Evolutionary conservation across 768 basidiomycete species (phyloP).

Genomic region (Agaricus sinodeliciosus): DNA sequence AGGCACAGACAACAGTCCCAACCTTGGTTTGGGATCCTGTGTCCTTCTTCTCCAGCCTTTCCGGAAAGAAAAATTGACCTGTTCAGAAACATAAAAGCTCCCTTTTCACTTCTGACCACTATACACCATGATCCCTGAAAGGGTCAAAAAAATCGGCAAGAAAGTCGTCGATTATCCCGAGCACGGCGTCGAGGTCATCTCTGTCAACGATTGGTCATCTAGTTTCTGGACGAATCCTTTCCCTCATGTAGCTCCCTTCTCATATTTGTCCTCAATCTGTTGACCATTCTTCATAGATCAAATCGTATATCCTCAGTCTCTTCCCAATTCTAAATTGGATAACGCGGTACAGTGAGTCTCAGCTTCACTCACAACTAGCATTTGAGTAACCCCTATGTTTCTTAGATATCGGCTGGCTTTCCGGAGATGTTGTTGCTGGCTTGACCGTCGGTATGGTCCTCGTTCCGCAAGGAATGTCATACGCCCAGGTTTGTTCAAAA

Average conservation of each 20-base stretch:
- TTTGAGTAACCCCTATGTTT: slow-evolving; percentile 1
- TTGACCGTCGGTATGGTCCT: slow-evolving; percentile 93
- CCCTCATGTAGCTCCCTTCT: slow-evolving; percentile 35
- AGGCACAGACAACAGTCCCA: too few relatives aligned
- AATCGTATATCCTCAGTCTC: slow-evolving; percentile 59
- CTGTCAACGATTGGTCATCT: slow-evolving; percentile 48
- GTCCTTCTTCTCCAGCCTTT: neutral
- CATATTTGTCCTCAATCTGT: neutral
- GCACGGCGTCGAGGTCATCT: slow-evolving; percentile 49
- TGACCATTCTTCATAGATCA: slow-evolving; percentile 32
- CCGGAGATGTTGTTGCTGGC: slow-evolving; percentile 85
- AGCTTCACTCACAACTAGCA: neutral
- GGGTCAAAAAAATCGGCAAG: slow-evolving; percentile 47
- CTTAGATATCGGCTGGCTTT: slow-evolving; percentile 70
- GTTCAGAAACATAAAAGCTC: neutral
- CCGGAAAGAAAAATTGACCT: neutral
- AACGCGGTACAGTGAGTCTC: slow-evolving; percentile 69
- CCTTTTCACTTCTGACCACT: neutral
- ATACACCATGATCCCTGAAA: slow-evolving; percentile 13
- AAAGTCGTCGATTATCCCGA: slow-evolving; percentile 56
- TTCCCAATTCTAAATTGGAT: slow-evolving; percentile 90
- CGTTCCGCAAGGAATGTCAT: slow-evolving; percentile 92
- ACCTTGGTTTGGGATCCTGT: neutral
- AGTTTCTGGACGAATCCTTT: slow-evolving; percentile 38
- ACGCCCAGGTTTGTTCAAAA: slow-evolving; percentile 50